Evolutionary conservation across 176 grass and related monocot species (phyloP), one percentile per base, ranked within the genome.

Genomic region (Pontederia paniculata): DNA sequence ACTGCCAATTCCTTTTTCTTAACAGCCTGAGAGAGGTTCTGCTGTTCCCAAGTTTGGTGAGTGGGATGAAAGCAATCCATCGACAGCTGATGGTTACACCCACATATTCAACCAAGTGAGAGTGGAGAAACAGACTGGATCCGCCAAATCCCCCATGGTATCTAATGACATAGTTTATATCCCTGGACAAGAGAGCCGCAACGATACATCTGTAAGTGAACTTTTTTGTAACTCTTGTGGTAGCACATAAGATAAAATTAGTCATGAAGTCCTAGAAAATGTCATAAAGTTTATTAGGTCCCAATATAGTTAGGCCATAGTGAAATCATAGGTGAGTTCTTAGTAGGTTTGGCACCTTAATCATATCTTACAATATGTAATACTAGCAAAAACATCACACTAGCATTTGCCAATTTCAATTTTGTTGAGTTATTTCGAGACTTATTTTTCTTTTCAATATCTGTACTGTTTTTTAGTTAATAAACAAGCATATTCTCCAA

Each of bases 31-130:
- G 47, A 81, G 57, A 61, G 89, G 79, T 2, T 95, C 89, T 8
- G 80, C 82, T 60, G 80, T 97, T 54, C 91, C 91, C 8, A 90
- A 81, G 73, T 97, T 97, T 64, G 91, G 91, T 47, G 86, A 87
- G 52, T 97, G 91, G 91, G 91, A 97, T 69, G 78, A 84, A 19
- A 72, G 22, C 12, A 81, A 97, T 80, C 91, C 91, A 62, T 73
- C 86, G 20, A 84, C 91, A 69, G 91, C 86, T 49, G 91, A 90
- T 49, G 82, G 86, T 21, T 97, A 83, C 73, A 97, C 91, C n/a
- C 74, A 74, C 64, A 97, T 90, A 66, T 97, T 97, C 72, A 76
- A 97, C 60, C 78, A 88, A 77, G 91, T 88, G 62, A 79, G 86
- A 65, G 80, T 87, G 74, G 86, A 91, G 77, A 97, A 87, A 74